Conservation (phyloP, 768 basidiomycete genomes). For the Fistulinella prunicolor region DNA sequence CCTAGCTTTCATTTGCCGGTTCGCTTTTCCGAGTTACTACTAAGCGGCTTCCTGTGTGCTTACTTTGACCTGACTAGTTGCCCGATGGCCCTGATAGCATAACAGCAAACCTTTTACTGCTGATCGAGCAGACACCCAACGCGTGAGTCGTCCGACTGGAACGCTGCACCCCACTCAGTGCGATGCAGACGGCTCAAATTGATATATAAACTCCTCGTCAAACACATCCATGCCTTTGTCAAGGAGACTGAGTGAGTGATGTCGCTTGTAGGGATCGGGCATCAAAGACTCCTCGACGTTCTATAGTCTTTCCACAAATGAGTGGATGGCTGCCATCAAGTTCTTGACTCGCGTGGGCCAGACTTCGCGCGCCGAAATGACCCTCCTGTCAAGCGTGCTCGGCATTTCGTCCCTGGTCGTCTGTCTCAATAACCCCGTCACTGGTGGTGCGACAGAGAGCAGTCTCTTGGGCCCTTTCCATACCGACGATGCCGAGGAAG, state of each 20-base stretch:
- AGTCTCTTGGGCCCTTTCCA: slow-evolving; percentile 83
- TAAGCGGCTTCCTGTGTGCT: neutral
- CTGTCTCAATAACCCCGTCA: slow-evolving; percentile 64
- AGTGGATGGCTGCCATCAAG: slow-evolving; percentile 79
- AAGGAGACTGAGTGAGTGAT: slow-evolving; percentile 57
- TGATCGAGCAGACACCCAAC: slow-evolving; percentile 36
- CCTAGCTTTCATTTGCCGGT: slow-evolving; percentile 43
- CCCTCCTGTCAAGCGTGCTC: slow-evolving; percentile 76
- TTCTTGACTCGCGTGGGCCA: slow-evolving; percentile 78
- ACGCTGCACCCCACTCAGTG: too few species aligned
- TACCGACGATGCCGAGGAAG: slow-evolving; percentile 75
- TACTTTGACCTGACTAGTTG: slow-evolving; percentile 27
- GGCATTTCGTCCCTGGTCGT: slow-evolving; percentile 80
- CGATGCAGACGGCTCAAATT: slow-evolving; percentile 41
- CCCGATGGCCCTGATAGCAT: slow-evolving; percentile 49
- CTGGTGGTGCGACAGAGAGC: slow-evolving; percentile 62
- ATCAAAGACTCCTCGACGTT: neutral
- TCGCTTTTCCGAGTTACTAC: slow-evolving; percentile 9
- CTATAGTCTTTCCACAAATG: slow-evolving; percentile 68
- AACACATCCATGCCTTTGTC: slow-evolving; percentile 73
- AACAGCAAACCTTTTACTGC: slow-evolving; percentile 45
- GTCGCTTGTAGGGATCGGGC: neutral
- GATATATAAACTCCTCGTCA: slow-evolving; percentile 50
- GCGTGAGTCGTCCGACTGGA: slow-evolving; percentile 42
- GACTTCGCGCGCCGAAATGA: slow-evolving; percentile 74